These are phyloP conservation scores for Venturia carpophila DNA, from an alignment of 2,329 filamentous ascomycete genomes.

Conservation along the genomic window DNA sequence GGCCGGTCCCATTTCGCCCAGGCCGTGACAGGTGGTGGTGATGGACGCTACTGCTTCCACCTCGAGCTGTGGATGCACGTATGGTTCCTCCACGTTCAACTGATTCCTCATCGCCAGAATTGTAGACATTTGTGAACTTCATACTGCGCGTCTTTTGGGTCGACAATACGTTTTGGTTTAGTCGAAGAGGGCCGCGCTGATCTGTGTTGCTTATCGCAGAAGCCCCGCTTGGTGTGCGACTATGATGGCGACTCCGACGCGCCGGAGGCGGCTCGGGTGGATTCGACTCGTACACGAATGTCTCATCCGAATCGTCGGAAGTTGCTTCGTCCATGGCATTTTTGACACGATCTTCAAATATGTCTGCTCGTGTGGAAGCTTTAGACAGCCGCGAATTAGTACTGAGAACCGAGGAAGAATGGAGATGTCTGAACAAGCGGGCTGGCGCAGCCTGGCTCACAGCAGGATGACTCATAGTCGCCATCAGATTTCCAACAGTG, in stretches of 20 bases:
- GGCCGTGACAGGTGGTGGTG: conserved; percentile 77
- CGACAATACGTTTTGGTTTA: conserved; percentile 42
- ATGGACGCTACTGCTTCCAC: conserved; percentile 46
- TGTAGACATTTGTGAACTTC: conserved; percentile 81
- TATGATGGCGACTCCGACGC: conserved; percentile 73
- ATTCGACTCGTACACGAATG: conserved; percentile 98
- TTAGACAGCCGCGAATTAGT: conserved; percentile 23
- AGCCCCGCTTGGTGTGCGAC: conserved; percentile 86
- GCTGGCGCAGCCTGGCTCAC: neutral
- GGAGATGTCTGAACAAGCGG: conserved; percentile 16
- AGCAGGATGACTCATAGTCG: neutral
- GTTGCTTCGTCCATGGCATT: conserved; percentile 93
- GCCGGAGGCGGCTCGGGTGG: conserved; percentile 51
- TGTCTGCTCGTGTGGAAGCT: conserved; percentile 92
- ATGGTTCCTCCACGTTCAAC: conserved; percentile 34
- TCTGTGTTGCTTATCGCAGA: conserved; percentile 67
- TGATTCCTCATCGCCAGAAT: conserved; percentile 39
- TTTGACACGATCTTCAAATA: conserved; percentile 95
- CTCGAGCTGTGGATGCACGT: conserved; percentile 27
- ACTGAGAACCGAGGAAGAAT: conserved; percentile 21
- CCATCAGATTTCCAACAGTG: conserved; percentile 14
- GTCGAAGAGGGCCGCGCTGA: conserved; percentile 18
- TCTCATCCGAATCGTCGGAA: conserved; percentile 95
- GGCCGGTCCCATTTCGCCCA: conserved; percentile 64
- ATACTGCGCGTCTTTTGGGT: conserved; percentile 82